Evolutionary conservation across 768 basidiomycete species (phyloP).

Genomic region (Inosperma sp.): DNA sequence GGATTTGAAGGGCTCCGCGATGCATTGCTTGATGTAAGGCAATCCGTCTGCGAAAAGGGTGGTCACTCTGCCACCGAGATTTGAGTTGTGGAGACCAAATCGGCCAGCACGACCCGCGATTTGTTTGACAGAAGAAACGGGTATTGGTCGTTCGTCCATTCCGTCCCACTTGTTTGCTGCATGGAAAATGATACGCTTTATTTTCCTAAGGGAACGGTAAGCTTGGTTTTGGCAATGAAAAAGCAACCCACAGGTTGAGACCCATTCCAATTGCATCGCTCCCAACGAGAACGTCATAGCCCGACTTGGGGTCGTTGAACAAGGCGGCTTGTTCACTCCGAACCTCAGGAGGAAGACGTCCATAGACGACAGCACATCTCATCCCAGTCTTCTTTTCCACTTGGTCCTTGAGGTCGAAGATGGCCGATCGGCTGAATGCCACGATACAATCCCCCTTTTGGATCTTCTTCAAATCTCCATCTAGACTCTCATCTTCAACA

Average conservation of each 20-base stretch:
- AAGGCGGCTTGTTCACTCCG: conserved; percentile 87
- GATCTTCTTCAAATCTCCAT: conserved; percentile 55
- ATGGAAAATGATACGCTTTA: conserved; percentile 81
- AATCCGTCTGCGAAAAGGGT: conserved; percentile 65
- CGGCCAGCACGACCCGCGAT: conserved; percentile 94
- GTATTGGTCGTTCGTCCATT: conserved; percentile 39
- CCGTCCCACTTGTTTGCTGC: conserved; percentile 65
- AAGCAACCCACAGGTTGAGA: conserved; percentile 74
- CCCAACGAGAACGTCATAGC: conserved; percentile 85
- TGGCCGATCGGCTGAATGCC: conserved; percentile 69
- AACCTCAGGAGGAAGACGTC: conserved; percentile 86
- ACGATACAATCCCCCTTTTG: conserved; percentile 88
- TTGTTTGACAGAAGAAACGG: conserved; percentile 81
- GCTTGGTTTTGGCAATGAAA: neutral
- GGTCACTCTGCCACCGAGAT: conserved; percentile 64
- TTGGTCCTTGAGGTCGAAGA: conserved; percentile 70
- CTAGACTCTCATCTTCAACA: conserved; percentile 60
- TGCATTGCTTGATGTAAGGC: conserved; percentile 47
- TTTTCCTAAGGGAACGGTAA: conserved; percentile 57
- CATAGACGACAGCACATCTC: conserved; percentile 90
- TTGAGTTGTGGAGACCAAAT: conserved; percentile 57
- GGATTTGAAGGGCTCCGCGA: neutral
- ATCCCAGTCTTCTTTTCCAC: conserved; percentile 71
- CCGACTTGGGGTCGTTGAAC: conserved; percentile 83
- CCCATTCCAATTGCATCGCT: conserved; percentile 98